Conservation (phyloP, 2,329 filamentous ascomycete genomes). For the Corniculantispora saksenae region DNA sequence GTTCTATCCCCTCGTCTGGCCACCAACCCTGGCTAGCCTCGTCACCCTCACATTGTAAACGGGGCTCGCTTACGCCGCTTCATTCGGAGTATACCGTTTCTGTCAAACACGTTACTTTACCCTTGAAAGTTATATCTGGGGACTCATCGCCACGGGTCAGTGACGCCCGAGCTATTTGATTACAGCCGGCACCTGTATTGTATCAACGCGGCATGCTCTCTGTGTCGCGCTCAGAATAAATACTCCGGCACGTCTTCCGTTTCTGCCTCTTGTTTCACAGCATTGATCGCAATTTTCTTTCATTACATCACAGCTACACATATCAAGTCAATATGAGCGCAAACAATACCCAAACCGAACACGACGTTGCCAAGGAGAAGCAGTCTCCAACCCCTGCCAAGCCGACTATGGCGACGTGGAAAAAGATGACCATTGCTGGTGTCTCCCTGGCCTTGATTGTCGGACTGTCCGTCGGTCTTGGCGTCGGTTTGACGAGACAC, state of each 20-base stretch:
- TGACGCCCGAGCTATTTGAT: not conserved
- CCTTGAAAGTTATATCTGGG: not conserved
- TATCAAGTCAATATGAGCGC: not conserved
- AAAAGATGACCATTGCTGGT: conserved; percentile 32
- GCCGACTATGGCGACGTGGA: conserved; percentile 30
- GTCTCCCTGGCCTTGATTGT: conserved; percentile 34
- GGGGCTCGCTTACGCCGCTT: not conserved
- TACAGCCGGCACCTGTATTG: not conserved
- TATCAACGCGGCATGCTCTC: not conserved
- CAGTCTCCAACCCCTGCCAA: not conserved
- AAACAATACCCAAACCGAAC: not conserved
- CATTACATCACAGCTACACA: not conserved
- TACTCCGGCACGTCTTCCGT: not conserved
- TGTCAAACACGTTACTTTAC: not conserved
- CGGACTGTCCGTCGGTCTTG: conserved; percentile 55
- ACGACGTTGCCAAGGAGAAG: not conserved
- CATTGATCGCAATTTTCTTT: not conserved
- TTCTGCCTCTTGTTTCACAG: too few relatives aligned
- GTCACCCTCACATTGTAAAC: not conserved
- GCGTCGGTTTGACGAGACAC: conserved; percentile 51
- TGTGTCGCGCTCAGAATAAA: not conserved
- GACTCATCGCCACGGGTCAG: not conserved
- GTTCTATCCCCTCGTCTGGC: not conserved
- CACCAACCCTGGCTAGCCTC: not conserved
- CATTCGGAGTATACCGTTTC: not conserved